These are phyloP conservation scores for Aplosporella prunicola DNA, from an alignment of 2,329 filamentous ascomycete species.

Conservation along the genomic window DNA sequence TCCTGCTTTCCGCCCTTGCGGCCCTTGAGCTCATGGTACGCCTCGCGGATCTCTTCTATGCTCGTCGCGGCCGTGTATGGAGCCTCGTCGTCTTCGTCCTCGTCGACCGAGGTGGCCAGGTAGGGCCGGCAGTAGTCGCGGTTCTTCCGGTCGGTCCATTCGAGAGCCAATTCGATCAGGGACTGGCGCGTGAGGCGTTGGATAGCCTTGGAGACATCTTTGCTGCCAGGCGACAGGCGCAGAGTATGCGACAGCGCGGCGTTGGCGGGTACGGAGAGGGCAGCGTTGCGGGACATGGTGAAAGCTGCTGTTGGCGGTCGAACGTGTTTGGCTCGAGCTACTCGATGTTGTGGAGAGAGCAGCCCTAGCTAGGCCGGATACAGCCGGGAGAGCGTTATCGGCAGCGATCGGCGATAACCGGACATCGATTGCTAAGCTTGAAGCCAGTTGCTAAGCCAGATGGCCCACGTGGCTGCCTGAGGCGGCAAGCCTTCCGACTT, in stretches of 20 bases:
- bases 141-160: constrained; percentile 66
- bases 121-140: constrained; percentile 51
- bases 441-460: too few species aligned
- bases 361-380: too few species aligned
- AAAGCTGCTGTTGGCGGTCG: too few species aligned
- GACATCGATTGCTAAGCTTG: too few species aligned
- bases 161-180: constrained; percentile 60
- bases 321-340: too few species aligned
- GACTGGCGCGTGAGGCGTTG: constrained; percentile 61
- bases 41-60: constrained; percentile 54
- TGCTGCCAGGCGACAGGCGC: constrained; percentile 56
- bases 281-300: constrained; percentile 10
- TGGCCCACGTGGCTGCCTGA: too few species aligned
- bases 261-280: constrained; percentile 58
- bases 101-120: constrained; percentile 38
- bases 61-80: constrained; percentile 60
- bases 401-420: too few species aligned
- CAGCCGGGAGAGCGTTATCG: too few species aligned
- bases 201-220: constrained; percentile 56
- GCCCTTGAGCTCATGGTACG: constrained; percentile 28
- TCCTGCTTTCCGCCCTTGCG: constrained; percentile 45
- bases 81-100: constrained; percentile 45
- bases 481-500: too few species aligned
- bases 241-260: constrained; percentile 62
- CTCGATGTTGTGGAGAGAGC: too few species aligned